Conservation (phyloP, 1,139 yeast species). For the Scheffersomyces illinoinensis region DNA sequence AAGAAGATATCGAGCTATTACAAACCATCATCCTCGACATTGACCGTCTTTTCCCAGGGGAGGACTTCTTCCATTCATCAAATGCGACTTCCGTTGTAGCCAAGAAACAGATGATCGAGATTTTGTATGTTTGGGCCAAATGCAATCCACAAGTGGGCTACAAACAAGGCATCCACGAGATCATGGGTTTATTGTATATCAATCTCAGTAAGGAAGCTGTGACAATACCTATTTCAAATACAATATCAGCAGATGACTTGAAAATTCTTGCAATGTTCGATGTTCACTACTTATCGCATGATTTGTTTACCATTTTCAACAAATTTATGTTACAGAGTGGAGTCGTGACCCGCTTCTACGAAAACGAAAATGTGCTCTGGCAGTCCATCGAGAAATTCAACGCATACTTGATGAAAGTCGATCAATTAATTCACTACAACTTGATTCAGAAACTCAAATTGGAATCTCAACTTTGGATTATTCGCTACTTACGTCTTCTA, state of each 20-base stretch:
- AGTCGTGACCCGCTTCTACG: slow-evolving; percentile 41
- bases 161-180: slow-evolving; percentile 72
- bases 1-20: slow-evolving; percentile 19
- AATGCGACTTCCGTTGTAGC: slow-evolving; percentile 19
- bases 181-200: slow-evolving; percentile 59
- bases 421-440: slow-evolving; percentile 46
- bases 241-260: slow-evolving; percentile 35
- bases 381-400: slow-evolving; percentile 50
- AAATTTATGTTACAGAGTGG: slow-evolving; percentile 41
- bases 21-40: slow-evolving; percentile 63
- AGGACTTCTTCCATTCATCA: slow-evolving; percentile 44
- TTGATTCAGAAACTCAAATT: slow-evolving; percentile 48
- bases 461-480: slow-evolving; percentile 67
- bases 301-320: slow-evolving; percentile 47
- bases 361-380: slow-evolving; percentile 40
- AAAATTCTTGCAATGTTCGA: slow-evolving; percentile 41
- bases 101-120: slow-evolving; percentile 48
- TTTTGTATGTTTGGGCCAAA: slow-evolving; percentile 56
- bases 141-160: slow-evolving; percentile 55
- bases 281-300: slow-evolving; percentile 41
- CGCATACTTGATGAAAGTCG: slow-evolving; percentile 47
- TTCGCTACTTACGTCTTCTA: slow-evolving; percentile 61
- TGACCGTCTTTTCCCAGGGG: slow-evolving; percentile 63
- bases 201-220: slow-evolving; percentile 46
- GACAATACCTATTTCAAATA: slow-evolving; percentile 33